A percentile compares a stretch with the other conserved stretches of the same genome.
Evolutionary conservation across 495 filamentous ascomycete genomes (phyloP).

Genomic region (Cladorrhinum samala): DNA sequence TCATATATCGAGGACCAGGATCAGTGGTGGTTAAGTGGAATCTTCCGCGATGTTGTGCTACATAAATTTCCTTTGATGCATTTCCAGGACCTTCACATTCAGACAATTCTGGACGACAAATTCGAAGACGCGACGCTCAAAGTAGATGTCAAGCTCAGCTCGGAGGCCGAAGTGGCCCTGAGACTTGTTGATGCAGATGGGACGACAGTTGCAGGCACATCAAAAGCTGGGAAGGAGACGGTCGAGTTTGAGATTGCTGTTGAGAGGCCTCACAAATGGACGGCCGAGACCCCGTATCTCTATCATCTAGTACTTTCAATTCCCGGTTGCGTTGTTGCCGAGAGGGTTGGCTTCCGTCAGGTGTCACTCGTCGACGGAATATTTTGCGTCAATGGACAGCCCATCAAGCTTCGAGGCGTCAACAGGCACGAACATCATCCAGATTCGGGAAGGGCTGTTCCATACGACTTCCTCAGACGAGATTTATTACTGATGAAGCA

Average conservation of each 20-base stretch:
- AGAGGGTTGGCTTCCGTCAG: conserved; percentile 56
- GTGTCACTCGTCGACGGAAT: conserved; percentile 51
- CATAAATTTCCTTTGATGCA: conserved; percentile 52
- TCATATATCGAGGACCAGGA: conserved; percentile 66
- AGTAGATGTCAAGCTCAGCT: conserved; percentile 40
- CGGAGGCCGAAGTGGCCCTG: conserved; percentile 21
- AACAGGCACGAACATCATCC: conserved; percentile 66
- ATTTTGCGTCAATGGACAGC: conserved; percentile 55
- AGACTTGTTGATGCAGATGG: conserved; percentile 31
- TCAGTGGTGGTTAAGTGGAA: conserved; percentile 56
- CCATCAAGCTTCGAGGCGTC: conserved; percentile 57
- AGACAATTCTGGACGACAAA: conserved; percentile 49
- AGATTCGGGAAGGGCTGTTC: conserved; percentile 53
- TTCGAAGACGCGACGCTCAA: conserved; percentile 51
- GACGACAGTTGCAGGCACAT: conserved; percentile 18
- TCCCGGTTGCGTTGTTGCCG: conserved; percentile 34
- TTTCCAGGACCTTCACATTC: conserved; percentile 55
- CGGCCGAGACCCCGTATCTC: conserved; percentile 61
- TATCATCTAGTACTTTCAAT: conserved; percentile 45
- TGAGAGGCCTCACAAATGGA: conserved; percentile 54
- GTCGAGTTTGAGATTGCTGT: conserved; percentile 30
- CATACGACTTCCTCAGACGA: conserved; percentile 45
- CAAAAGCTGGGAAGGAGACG: conserved; percentile 8
- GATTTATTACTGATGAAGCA: conserved; percentile 61
- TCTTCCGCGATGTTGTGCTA: conserved; percentile 64